Evolutionary conservation across 1,139 yeast species (phyloP).

Genomic region (Meyerozyma guilliermondii): DNA sequence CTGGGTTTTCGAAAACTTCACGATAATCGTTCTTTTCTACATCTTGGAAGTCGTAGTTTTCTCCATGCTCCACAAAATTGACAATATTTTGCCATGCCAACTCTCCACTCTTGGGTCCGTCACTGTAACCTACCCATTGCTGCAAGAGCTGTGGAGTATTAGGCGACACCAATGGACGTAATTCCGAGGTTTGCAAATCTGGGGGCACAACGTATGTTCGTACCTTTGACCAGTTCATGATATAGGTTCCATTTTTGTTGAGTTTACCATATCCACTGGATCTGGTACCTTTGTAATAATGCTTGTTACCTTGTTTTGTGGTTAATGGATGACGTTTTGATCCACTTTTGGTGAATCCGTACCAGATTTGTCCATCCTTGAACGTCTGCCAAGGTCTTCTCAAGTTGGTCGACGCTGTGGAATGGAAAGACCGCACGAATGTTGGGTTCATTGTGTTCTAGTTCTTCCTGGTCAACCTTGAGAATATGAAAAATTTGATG

Average conservation of each 20-base stretch:
- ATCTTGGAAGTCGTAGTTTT: constrained; percentile 35
- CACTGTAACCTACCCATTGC: constrained; percentile 60
- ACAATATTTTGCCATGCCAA: constrained; percentile 68
- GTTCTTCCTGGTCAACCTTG: not conserved
- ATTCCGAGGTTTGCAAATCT: constrained; percentile 32
- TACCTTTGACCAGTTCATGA: constrained; percentile 78
- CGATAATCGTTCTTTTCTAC: constrained; percentile 33
- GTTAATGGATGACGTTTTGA: constrained; percentile 82
- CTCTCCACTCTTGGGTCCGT: constrained; percentile 71
- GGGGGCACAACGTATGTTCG: constrained; percentile 87
- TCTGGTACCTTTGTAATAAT: constrained; percentile 92
- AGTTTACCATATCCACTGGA: constrained; percentile 88
- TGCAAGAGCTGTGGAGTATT: constrained; percentile 69
- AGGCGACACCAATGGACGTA: constrained; percentile 71
- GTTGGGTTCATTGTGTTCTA: not conserved
- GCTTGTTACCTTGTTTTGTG: constrained; percentile 91
- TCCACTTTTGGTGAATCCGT: constrained; percentile 73
- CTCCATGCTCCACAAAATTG: constrained; percentile 74
- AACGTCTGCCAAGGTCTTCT: constrained; percentile 88
- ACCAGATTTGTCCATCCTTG: constrained; percentile 79
- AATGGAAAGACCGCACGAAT: constrained; percentile 34
- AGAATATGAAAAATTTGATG: not conserved
- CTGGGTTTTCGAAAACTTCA: constrained; percentile 33
- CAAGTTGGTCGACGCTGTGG: constrained; percentile 45
- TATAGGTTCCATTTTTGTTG: constrained; percentile 69